phyloP scores from a whole-genome alignment of 2,329 filamentous ascomycete species.

The Trichoderma hamatum region DNA sequence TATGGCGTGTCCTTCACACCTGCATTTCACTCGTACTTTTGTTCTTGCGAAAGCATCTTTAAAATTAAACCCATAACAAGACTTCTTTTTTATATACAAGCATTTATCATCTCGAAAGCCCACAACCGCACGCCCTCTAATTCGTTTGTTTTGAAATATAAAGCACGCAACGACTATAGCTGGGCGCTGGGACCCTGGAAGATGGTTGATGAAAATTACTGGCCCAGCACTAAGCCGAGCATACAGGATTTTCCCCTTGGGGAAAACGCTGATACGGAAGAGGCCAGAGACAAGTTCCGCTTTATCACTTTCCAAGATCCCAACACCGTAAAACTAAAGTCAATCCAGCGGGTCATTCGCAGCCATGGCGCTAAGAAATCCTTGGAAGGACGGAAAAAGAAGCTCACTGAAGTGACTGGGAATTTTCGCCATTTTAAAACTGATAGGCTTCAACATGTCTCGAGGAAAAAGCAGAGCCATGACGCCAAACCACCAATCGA shows the following conservation, averaged over 20 bases:
- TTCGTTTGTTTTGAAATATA: background rate
- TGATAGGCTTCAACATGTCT: background rate
- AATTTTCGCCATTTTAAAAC: background rate
- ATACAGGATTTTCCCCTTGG: background rate
- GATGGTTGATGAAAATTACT: background rate
- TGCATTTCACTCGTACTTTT: background rate
- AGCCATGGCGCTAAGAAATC: background rate
- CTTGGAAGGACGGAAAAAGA: background rate
- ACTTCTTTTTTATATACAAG: background rate
- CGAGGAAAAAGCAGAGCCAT: background rate
- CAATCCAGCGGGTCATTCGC: background rate
- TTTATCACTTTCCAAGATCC: conserved; percentile 6
- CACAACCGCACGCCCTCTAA: background rate
- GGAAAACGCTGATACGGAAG: background rate
- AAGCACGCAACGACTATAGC: background rate
- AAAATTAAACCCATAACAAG: background rate
- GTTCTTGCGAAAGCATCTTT: background rate
- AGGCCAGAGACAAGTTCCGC: background rate
- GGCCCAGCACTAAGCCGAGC: background rate
- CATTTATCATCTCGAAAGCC: background rate
- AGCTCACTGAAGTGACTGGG: background rate
- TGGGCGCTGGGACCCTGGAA: background rate
- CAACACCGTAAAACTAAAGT: background rate
- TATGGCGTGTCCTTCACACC: background rate
- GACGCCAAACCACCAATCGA: background rate